Evolutionary conservation across 2,329 filamentous ascomycete genomes (phyloP), one percentile per base, ranked within the genome.

Genomic region (Fusarium fujikuroi): DNA sequence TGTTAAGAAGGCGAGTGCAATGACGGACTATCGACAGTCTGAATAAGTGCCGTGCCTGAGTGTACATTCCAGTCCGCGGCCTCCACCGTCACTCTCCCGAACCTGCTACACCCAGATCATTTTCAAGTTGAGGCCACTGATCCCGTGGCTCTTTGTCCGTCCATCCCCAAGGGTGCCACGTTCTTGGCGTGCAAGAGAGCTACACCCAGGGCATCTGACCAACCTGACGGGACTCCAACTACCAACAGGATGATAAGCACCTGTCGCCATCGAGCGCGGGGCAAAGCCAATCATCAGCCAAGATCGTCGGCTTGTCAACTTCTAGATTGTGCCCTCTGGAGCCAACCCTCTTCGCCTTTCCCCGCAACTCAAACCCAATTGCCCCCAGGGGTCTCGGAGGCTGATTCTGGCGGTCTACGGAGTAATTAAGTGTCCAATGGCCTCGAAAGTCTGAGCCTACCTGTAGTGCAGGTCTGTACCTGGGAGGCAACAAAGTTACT

Each of bases 331-430:
- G 54, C 50, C 60, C 15, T 61, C 43, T 42, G 21, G 49, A 67
- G 43, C 52, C 59, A 56, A 47, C 39, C 52, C 32, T 39, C 34
- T 53, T 64, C 52, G 66, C 44, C 52, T 43, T 46, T 66, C 57
- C 53, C 63, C 60, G 46, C 53, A 66, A 72, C 36, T 42, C 28
- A 74, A 75, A 76, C 61, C 63, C 53, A 68, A 58, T 65, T 61
- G 74, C 75, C 75, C 40, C 32, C 56, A 66, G 59, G 72, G 70
- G 70, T 74, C 47, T 63, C 28, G 37, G 47, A 59, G 68, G 63
- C 63, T 74, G 59, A 34, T 49, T 50, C 52, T 44, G 53, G 46
- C 39, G 40, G n/a, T 37, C 59, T 15, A 46, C 23, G 25, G 23
- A 28, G 30, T 14, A 36, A 34, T 47, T 59, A 58, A 60, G 56